Base-by-base conservation (phyloP, 768 basidiomycete species). In the Rhodotorula taiwanensis region DNA sequence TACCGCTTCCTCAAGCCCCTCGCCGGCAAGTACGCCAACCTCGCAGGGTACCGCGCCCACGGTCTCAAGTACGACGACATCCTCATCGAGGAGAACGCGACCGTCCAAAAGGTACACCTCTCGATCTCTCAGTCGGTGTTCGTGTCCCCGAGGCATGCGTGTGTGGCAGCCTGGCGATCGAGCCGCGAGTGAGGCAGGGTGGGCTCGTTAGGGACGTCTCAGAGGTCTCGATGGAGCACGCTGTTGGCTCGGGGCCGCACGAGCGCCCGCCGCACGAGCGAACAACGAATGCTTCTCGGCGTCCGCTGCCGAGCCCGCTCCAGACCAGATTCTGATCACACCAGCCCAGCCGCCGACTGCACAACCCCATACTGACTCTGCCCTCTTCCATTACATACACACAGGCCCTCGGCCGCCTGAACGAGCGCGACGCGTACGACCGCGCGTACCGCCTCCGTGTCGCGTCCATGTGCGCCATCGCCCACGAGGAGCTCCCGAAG, bases 21-120 rank as follows among this genome's bases (percentile, higher is more conserved):
- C 59, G 88, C 91, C 13, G 80, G 82, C 70, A 86, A 85, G 83
- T 97, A 95, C 74, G 86, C 86, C 71, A 76, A 86, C 75, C 78
- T 85, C 57, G 76, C 86, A 43, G 91, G 93, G 44, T 88, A 92
- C 81, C 83, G 94, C 71, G 81, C 84, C 73, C 81, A 88, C 73
- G 94, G 94, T 70, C 83, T 97, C 78, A 69, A 69, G 60, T 70
- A 95, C 76, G 94, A 99, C 76, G 94, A 99, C 81, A 83, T 99
- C 73, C 86, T 94, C 67, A 78, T 86, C 56, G 88, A 90, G 75
- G 91, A 93, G 77, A 81, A 82, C 62, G 78, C 79, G 15, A 80
- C 84, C 60, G 88, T 92, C 27, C 86, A 93, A 77, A 81, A 85
- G 78, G 91, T 88, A 73, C 63, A 82, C 34, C 11, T n/a, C 51